Evolutionary conservation across 2,329 filamentous ascomycete genomes (phyloP), one percentile per base, ranked within the genome.

Genomic region (Scedosporium boydii): DNA sequence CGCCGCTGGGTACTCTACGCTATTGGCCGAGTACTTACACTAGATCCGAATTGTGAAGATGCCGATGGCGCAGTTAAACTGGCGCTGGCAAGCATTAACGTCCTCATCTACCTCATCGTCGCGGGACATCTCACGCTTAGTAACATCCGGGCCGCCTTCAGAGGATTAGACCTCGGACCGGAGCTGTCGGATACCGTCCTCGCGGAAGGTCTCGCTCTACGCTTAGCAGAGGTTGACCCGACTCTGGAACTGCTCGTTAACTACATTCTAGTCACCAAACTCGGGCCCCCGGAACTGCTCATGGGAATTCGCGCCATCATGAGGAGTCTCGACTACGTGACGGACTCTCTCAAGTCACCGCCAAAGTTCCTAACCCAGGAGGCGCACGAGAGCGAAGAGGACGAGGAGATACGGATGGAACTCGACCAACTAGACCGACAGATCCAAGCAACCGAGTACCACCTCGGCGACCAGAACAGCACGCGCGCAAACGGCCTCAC

Each of bases 201-300:
- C 14, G 79, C 86, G 10, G 82, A 83, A 41, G 84, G 88, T 63
- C 77, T 92, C 3, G 80, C 90, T 23, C 74, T 79, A 55, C 78
- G 86, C 55, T 75, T 92, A 44, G 80, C 82, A 0, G 80, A 86
- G 58, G 78, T 87, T n/a, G 89, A 92, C 67, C 82, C 85, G 2
- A 85, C 86, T 41, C 81, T 91, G 71, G 83, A 86, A 59, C 76
- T 91, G 2, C 78, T 92, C 46, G 79, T 87, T 53, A 82, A 81
- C 62, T 84, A 90, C 63, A 76, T 93, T 6, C 82, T 84, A 46
- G 80, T 82, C 5, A 88, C 87, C 6, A 83, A 85, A 67, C 79
- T 91, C 18, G 84, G 85, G 3, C 78, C 88, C 48, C 75, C 80
- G 3, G 89, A 92, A 70, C 78, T 92, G 5, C 79, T 91, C 1